These are phyloP conservation scores for Aureobasidium sp. DNA, from an alignment of 2,329 filamentous ascomycete genomes.

Conservation along the genomic window DNA sequence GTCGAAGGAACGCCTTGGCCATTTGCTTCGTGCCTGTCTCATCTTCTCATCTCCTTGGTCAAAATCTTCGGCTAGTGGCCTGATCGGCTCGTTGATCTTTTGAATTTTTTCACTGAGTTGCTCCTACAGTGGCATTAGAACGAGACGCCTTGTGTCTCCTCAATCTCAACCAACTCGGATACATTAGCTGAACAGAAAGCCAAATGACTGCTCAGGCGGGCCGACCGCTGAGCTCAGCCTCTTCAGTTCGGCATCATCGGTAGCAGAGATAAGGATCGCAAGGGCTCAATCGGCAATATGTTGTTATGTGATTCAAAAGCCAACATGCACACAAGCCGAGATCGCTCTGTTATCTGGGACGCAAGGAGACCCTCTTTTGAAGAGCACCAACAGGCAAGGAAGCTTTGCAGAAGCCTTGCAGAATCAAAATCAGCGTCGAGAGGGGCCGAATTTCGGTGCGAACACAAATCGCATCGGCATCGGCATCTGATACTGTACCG, in stretches of 20 bases:
- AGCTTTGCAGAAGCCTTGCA: background rate
- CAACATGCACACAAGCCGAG: background rate
- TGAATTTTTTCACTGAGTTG: background rate
- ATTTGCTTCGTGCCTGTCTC: background rate
- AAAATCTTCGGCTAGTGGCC: background rate
- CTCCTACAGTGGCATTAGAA: too few species aligned
- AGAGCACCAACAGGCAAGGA: background rate
- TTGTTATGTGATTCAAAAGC: background rate
- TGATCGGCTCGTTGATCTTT: conserved; percentile 3
- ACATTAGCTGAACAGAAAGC: background rate
- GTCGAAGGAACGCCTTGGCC: background rate
- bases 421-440: too few species aligned
- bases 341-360: conserved; percentile 1
- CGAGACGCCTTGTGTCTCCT: background rate
- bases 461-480: background rate
- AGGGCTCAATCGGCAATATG: background rate
- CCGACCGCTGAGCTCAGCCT: background rate
- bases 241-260: background rate
- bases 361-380: background rate
- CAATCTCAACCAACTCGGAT: background rate
- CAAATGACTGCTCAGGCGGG: background rate
- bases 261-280: background rate
- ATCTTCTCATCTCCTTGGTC: background rate
- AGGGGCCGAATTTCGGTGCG: background rate
- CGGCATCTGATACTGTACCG: background rate